phyloP scores from a whole-genome alignment of 179 eudicot species.

The Sideroxylon spinosum region DNA sequence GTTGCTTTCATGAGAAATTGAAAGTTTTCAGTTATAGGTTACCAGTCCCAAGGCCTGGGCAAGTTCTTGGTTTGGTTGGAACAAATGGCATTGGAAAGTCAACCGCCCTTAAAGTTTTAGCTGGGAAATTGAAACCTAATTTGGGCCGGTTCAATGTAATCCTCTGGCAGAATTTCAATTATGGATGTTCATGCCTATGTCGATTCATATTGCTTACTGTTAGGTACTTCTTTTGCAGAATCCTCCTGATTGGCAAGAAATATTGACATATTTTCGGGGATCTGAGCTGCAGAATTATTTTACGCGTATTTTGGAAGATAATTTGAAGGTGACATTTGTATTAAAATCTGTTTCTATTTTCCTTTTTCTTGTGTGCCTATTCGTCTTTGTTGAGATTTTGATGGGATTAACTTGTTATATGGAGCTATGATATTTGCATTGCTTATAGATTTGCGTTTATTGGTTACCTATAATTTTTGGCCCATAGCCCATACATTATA shows the following conservation, averaged over 20 bases:
- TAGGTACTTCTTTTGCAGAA: conserved; percentile 47
- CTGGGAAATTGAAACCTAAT: conserved; percentile 95
- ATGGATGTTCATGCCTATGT: neutral
- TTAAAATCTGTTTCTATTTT: neutral
- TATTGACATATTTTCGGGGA: conserved; percentile 84
- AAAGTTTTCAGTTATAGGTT: conserved; percentile 46
- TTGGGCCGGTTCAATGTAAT: conserved; percentile 84
- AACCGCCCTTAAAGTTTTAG: conserved; percentile 94
- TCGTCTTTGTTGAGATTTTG: neutral
- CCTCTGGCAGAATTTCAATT: neutral
- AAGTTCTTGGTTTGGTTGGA: conserved; percentile 98
- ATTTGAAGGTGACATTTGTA: conserved; percentile 59
- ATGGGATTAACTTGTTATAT: neutral
- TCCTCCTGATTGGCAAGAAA: conserved; percentile 98
- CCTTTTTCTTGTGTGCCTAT: neutral
- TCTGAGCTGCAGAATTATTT: conserved; percentile 95
- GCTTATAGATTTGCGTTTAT: neutral
- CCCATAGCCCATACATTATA: too few species aligned
- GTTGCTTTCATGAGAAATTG: neutral
- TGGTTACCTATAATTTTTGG: too few species aligned
- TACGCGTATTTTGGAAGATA: conserved; percentile 93
- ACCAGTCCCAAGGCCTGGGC: conserved; percentile 97
- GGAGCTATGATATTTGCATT: too few species aligned
- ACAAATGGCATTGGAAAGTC: conserved; percentile 99
- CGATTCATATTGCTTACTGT: neutral